phyloP scores from a whole-genome alignment of 2,329 filamentous ascomycete species.

The Pochonia chlamydosporia region DNA sequence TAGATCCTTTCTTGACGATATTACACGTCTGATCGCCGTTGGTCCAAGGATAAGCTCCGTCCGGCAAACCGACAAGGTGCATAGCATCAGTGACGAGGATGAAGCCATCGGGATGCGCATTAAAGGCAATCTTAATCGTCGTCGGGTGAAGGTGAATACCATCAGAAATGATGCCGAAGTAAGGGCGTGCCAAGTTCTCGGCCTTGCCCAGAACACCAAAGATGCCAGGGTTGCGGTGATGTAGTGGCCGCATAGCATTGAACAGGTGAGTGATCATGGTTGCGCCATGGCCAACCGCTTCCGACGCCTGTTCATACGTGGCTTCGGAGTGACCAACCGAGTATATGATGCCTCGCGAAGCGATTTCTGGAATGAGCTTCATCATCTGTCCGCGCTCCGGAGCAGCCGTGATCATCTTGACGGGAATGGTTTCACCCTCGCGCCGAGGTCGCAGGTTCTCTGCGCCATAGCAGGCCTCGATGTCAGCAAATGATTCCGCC shows the following conservation, averaged over 20 bases:
- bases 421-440: constrained; percentile 33
- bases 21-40: constrained; percentile 57
- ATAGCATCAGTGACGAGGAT: constrained; percentile 91
- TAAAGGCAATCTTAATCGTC: constrained; percentile 83
- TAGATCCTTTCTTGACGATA: constrained; percentile 65
- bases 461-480: constrained; percentile 66
- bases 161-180: constrained; percentile 84
- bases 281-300: constrained; percentile 66
- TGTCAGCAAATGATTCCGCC: constrained; percentile 57
- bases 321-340: constrained; percentile 85
- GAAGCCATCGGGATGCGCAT: constrained; percentile 76
- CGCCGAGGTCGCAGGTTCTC: constrained; percentile 51
- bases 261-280: constrained; percentile 91
- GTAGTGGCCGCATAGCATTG: constrained; percentile 87
- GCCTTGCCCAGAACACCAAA: constrained; percentile 76
- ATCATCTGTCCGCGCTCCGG: constrained; percentile 73
- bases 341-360: constrained; percentile 62
- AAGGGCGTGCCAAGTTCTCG: constrained; percentile 57
- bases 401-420: constrained; percentile 82
- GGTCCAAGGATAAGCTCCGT: constrained; percentile 81
- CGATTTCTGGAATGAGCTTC: constrained; percentile 60
- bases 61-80: constrained; percentile 76
- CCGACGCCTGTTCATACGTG: constrained; percentile 73
- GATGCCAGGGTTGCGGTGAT: constrained; percentile 86
- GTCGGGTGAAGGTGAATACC: constrained; percentile 87